Base-by-base conservation (phyloP, 495 filamentous ascomycete genomes). In the Aspergillus carlsbadensis region DNA sequence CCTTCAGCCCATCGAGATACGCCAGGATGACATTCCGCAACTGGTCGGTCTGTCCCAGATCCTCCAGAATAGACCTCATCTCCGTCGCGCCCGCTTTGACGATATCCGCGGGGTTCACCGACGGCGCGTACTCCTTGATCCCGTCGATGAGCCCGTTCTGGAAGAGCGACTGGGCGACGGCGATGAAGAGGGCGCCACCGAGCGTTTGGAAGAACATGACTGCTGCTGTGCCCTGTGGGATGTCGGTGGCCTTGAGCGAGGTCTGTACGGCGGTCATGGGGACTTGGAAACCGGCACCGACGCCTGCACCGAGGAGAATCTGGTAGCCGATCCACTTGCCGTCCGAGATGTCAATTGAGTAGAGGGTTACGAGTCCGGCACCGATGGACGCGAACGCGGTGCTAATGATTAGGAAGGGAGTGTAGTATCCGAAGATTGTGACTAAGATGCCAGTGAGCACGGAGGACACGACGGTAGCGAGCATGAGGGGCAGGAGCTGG, bases 201-300 rank as follows among this genome's bases (percentile, higher is more conserved):
- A 91, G 67, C 40, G 83, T 85, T 69, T 90, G 88, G 26, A 79
- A 77, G 65, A 90, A 89, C 64, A 89, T 83, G 53, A 87, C 83
- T 34, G 85, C 74, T 1, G 86, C 75, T 5, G 54, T 56, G 1
- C 54, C 54, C 20, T 40, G 35, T 26, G 54, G 54, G 26, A 56
- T 42, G 24, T 56, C 54, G 3, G 48, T 44, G 13, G 21, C 18
- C 11, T 42, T 49, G 1, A 56, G 44, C 0, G 54, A 29, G 10
- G 54, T 50, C 37, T 57, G 54, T 1, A 50, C 54, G 6, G 54
- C 54, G 3, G 45, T 50, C 45, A 50, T 50, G 24, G 54, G 54
- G 5, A 57, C 26, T 21, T 57, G 54, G 45, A 57, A 57, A 5
- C 45, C 45, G 1, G 45, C 45, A 15, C 54, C 54, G 2, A 57